Conservation (phyloP, 2,329 filamentous ascomycete genomes). For the Pseudogymnoascus sp. region DNA sequence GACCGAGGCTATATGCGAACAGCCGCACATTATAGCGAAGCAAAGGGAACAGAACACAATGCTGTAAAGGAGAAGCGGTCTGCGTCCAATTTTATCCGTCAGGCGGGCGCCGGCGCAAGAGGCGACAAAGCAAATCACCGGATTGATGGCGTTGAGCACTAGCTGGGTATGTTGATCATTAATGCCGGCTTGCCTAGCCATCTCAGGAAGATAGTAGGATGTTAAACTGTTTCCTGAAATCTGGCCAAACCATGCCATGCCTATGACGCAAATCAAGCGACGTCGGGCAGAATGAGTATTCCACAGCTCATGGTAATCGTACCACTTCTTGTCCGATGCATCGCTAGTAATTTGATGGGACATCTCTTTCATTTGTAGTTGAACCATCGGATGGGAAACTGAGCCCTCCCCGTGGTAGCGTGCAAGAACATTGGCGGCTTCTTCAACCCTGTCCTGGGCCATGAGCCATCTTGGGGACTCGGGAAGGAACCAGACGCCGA, state of each 20-base stretch:
- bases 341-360: conserved; percentile 13
- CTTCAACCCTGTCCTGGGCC: conserved; percentile 47
- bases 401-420: conserved; percentile 47
- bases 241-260: conserved; percentile 20
- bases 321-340: conserved; percentile 19
- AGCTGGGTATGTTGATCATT: conserved; percentile 29
- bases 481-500: conserved; percentile 42
- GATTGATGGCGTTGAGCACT: conserved; percentile 20
- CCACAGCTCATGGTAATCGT: conserved; percentile 17
- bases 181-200: conserved; percentile 17
- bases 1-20: neutral
- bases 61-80: conserved; percentile 24
- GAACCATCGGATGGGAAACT: conserved; percentile 14
- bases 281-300: conserved; percentile 15
- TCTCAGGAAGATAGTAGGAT: conserved; percentile 23
- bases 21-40: conserved; percentile 34
- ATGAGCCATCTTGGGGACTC: conserved; percentile 53
- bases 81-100: conserved; percentile 23
- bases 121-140: conserved; percentile 20
- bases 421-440: conserved; percentile 47
- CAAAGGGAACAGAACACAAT: conserved; percentile 28
- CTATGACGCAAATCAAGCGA: conserved; percentile 17
- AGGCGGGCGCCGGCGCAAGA: conserved; percentile 18
- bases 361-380: conserved; percentile 17
- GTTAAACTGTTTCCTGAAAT: conserved; percentile 28